A percentile compares a stretch with the other conserved stretches of the same genome.
Conservation (phyloP, 2,329 filamentous ascomycete species). For the Hypoxylon sp. region DNA sequence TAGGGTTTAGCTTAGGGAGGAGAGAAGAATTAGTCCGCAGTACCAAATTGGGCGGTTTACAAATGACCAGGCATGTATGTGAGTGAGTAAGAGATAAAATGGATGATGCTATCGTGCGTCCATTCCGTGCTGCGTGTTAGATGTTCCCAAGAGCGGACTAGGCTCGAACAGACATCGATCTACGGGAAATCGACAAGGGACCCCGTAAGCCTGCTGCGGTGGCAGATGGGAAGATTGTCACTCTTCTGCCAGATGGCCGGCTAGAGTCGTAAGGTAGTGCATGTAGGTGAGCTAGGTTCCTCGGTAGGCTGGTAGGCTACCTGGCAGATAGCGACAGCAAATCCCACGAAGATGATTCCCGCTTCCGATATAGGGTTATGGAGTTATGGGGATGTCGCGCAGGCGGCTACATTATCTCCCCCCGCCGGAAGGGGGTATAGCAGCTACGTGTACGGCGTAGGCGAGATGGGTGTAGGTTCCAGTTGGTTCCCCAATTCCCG, state of each 20-base stretch:
- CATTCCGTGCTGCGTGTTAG: slow-evolving; percentile 21
- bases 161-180: slow-evolving; percentile 33
- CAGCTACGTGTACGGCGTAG: slow-evolving; percentile 38
- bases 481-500: slow-evolving; percentile 33
- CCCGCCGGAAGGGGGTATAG: slow-evolving; percentile 12
- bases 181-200: slow-evolving; percentile 14
- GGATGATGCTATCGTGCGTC: slow-evolving; percentile 23
- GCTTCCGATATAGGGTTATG: slow-evolving; percentile 25
- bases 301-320: background rate
- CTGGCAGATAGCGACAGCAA: slow-evolving; percentile 35
- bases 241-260: slow-evolving; percentile 1
- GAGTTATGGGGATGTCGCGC: too few relatives aligned
- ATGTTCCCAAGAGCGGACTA: slow-evolving; percentile 9
- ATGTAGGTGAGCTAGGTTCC: slow-evolving; percentile 2
- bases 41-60: background rate
- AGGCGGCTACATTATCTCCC: slow-evolving; percentile 13
- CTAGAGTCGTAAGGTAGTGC: slow-evolving; percentile 14
- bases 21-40: background rate
- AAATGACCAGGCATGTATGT: slow-evolving; percentile 2
- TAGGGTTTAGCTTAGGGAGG: background rate
- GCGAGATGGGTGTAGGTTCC: slow-evolving; percentile 13
- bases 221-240: slow-evolving; percentile 17
- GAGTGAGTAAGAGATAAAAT: slow-evolving; percentile 5
- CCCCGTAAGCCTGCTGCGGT: slow-evolving; percentile 15
- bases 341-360: slow-evolving; percentile 43